A percentile compares a stretch with the other conserved stretches of the same genome.
Conservation (phyloP, 202 grass and related monocot species). For the Panicum virgatum region DNA sequence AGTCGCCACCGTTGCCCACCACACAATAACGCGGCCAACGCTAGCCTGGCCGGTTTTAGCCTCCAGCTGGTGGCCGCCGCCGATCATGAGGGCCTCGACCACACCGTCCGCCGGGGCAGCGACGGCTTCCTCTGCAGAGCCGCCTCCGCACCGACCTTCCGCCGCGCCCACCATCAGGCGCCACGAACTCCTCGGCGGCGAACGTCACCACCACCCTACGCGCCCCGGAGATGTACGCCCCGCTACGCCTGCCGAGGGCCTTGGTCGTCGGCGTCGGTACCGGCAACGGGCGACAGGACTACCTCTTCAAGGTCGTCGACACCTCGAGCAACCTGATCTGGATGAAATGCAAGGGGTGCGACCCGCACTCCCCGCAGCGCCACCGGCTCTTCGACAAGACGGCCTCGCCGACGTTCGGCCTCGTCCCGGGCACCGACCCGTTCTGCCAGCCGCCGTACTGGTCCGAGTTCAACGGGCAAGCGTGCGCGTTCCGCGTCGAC, state of each 20-base stretch:
- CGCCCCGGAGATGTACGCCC: not conserved
- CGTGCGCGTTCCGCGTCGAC: not conserved
- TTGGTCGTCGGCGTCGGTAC: not conserved
- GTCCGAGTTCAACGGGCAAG: not conserved
- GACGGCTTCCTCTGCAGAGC: not conserved
- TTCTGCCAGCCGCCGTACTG: not conserved
- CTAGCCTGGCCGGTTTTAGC: not conserved
- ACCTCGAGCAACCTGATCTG: not conserved
- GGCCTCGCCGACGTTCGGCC: not conserved
- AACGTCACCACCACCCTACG: not conserved
- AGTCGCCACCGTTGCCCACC: not conserved
- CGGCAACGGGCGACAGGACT: too few relatives aligned
- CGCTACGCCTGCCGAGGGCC: not conserved
- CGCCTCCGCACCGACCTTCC: too few relatives aligned
- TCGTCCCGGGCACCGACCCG: not conserved
- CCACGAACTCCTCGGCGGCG: not conserved
- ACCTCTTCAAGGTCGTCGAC: not conserved
- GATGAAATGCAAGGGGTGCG: not conserved
- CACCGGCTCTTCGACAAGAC: not conserved
- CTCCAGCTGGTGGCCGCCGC: not conserved
- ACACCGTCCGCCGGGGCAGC: not conserved
- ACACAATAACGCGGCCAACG: not conserved
- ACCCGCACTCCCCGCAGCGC: not conserved
- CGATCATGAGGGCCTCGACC: not conserved
- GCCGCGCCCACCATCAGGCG: not conserved